Evolutionary conservation across 768 basidiomycete species (phyloP), one percentile per base, ranked within the genome.

Genomic region (Suillus alpinus): DNA sequence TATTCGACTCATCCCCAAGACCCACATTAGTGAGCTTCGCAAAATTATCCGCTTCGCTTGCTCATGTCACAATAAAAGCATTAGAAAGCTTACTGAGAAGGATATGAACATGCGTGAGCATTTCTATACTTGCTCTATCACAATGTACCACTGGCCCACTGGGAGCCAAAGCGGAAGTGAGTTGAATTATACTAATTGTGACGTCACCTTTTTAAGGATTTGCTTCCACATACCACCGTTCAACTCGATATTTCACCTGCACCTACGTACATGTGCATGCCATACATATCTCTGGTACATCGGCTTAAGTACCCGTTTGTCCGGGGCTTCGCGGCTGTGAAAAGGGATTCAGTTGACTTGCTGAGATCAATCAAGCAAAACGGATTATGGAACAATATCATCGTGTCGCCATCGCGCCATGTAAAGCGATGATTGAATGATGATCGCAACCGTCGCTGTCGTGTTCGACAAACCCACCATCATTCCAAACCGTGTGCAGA

Each of bases 201-300:
- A 39, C 32, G 36, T 16, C 13, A 36, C 18, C 5, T 16, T 18
- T 47, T 59, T 31, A 53, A 91, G 91, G 63, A 78, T 92, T 76
- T 90, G 91, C 1, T 93, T 92, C 67, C 91, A 93, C 69, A 89
- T 92, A 57, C 88, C 91, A 0, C 91, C 91, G 0, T 90, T 88
- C 72, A 87, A 83, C 60, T 86, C 85, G 37, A 80, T 92, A 6
- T 68, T 84, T 37, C 91, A 93, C 68, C 77, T 93, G 16, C 91
- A 92, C 69, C 72, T 93, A 41, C 91, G n/a, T n/a, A n/a, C n/a
- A 92, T 67, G 83, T 88, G 26, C 87, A 89, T 90, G 56, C 91
- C 91, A 0, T 91, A 88, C 75, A 77, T 71, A n/a, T 80, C 82
- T 0, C 44, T 59, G 3, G 44, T 68, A 8, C 71, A 71, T 6